Evolutionary conservation across 2,329 filamentous ascomycete genomes (phyloP), one percentile per base, ranked within the genome.

Genomic region (Cladosporium cucumerinum): DNA sequence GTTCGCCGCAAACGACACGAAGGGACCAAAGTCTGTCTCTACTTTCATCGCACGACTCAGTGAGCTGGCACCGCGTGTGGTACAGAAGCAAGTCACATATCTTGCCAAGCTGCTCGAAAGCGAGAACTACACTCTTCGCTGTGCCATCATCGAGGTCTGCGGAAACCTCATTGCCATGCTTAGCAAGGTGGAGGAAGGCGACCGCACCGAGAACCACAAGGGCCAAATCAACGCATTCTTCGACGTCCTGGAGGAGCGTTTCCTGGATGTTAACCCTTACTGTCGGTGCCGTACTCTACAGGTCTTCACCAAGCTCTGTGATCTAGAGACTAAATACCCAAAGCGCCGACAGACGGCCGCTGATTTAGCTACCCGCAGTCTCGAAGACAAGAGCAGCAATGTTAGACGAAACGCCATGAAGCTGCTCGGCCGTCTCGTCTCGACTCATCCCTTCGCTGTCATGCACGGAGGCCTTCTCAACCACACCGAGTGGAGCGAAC

Each of bases 371-470:
- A 89, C 91, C 64, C 87, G 91, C 71, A 98, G 94, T 76, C 82
- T 99, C 2, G 92, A 97, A 77, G 96, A 99, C 80, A 98, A 96
- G 83, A 98, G 94, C 80, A 99, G 95, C 78, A 96, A 98, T 72
- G 95, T 99, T 34, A 86, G 95, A 67, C 87, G 93, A 65, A 98
- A 98, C 75, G 93, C 95, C 2, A 95, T 99, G 76, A 98, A 97
- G 78, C 81, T 99, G 7, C 84, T 99, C 1, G 91, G 89, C 6
- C 90, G 90, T 51, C 82, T 99, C 7, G 92, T 99, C 71, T 92
- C 93, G 68, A 97, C 93, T 0, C 95, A 99, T 76, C 95, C 95
- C 1, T 99, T 97, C 72, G 92, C 90, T 43, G 88, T 93, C 21
- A 89, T 97, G 81, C 93, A 98, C 72, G 93, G 93, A 25, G 93